Percentiles rank a stretch among this genome's conserved stretches.
Conservation (phyloP, 2,329 filamentous ascomycete genomes). For the Colletotrichum neosansevieriae region DNA sequence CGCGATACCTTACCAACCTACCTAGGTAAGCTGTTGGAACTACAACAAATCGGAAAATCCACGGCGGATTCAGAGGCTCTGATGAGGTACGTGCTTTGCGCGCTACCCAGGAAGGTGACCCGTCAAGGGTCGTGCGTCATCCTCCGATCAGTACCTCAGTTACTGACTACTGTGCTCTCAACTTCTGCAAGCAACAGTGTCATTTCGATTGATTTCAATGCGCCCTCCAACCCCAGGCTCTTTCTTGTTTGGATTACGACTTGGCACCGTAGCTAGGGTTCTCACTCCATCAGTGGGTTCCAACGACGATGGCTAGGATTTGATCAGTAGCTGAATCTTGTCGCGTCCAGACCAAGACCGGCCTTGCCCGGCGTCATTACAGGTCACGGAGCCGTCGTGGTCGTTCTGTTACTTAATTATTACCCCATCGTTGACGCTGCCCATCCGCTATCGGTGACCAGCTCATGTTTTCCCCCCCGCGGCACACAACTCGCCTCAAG, state of each 20-base stretch:
- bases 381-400: slow-evolving; percentile 30
- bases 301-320: not conserved
- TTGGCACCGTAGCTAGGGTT: slow-evolving; percentile 2
- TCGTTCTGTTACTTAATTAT: slow-evolving; percentile 42
- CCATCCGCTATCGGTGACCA: slow-evolving; percentile 37
- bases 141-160: slow-evolving; percentile 29
- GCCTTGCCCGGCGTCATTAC: slow-evolving; percentile 28
- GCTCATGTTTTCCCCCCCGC: slow-evolving; percentile 44
- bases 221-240: not conserved
- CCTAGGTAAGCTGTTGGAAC: not conserved
- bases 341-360: slow-evolving; percentile 28
- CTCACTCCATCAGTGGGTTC: not conserved
- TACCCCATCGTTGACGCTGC: slow-evolving; percentile 40
- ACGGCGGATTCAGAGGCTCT: slow-evolving; percentile 19
- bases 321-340: slow-evolving; percentile 8
- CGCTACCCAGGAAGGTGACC: not conserved
- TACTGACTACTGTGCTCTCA: too few species aligned
- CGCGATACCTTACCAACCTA: not conserved
- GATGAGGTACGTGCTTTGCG: slow-evolving; percentile 16
- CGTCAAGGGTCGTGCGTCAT: slow-evolving; percentile 31
- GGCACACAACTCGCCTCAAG: slow-evolving; percentile 11
- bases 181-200: slow-evolving; percentile 17
- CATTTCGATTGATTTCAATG: slow-evolving; percentile 19
- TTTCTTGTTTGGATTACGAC: not conserved
- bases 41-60: slow-evolving; percentile 32